Base-by-base conservation (phyloP, 768 basidiomycete species). In the Tylopilus plumbeoviolaceoides region DNA sequence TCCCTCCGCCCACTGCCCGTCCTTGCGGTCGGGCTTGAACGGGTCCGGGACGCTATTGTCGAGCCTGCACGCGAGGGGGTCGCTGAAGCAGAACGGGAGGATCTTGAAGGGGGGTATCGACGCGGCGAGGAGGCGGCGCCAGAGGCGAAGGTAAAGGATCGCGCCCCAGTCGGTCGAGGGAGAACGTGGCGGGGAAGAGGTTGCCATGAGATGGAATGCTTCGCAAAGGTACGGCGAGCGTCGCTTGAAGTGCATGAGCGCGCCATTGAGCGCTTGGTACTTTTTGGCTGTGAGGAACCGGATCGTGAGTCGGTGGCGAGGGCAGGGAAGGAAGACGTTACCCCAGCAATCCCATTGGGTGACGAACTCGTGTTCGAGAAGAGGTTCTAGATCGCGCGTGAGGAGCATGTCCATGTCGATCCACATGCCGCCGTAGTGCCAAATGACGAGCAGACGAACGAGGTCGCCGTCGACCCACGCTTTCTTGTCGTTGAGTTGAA, bases 331-430 rank as follows among this genome's bases (percentile, higher is more conserved):
- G 47, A 45, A 15, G n/a, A 38, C n/a, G 1, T 57, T 68, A 95
- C 94, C 91, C 67, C 97, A 97, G 69, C 95, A 98, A 64, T 98
- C 95, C 95, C 95, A 98, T 67, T 98, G 94, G 0, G 91, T 95
- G 9, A 98, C 91, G 66, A 95, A 98, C 69, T 98, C 95, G 63
- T 91, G 88, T 66, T 97, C 95, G 7, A 89, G 75, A 51, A 98
- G 74, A 4, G 94, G 93, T 7, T 84, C 76, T 27, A 98, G 73
- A 71, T 92, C 88, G 42, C 95, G 75, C 38, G 92, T 95, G 56
- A 98, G 70, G 50, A 98, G 78, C 57, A 87, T 89, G 69, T 98
- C 95, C 93, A 98, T 97, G 68, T 98, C 95, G 54, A 98, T 79
- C 95, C 95, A 98, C 42, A 94, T 81, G 2, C 95, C 95, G 7